Evolutionary conservation across 176 grass and related monocot genomes (phyloP).

Genomic region (Eleusine indica): DNA sequence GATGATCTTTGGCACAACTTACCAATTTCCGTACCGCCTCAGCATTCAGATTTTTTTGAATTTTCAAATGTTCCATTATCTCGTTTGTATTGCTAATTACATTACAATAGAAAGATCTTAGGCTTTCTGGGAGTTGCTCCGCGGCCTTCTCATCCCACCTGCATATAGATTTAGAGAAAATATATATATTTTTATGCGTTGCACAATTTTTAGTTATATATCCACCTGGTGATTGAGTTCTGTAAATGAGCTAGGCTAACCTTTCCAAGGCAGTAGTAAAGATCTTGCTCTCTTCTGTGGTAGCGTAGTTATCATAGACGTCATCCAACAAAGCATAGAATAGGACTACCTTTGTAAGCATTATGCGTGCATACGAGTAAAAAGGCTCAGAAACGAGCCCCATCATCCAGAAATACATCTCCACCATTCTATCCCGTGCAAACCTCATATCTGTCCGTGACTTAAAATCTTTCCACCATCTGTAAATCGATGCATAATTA

Average conservation of each 20-base stretch:
- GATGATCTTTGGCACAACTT: neutral
- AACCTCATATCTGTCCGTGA: neutral
- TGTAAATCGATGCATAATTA: neutral
- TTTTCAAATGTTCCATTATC: neutral
- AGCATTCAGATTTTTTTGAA: neutral
- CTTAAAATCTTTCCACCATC: neutral
- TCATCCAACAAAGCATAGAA: neutral
- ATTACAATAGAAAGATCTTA: neutral
- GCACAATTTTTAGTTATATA: neutral
- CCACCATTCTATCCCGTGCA: neutral
- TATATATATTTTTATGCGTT: neutral
- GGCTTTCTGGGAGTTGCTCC: neutral
- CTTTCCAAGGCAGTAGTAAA: neutral
- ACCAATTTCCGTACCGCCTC: neutral
- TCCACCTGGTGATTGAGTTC: neutral
- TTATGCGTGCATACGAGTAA: neutral
- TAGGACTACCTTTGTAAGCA: neutral
- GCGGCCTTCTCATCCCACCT: neutral
- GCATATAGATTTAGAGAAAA: too few species aligned
- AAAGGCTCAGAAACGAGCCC: neutral
- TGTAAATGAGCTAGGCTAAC: neutral
- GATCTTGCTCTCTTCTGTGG: neutral
- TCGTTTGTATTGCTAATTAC: neutral
- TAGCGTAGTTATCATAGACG: neutral
- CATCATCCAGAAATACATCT: neutral